Conservation (phyloP, 2,329 filamentous ascomycete genomes). For the Paecilomyces sp. region DNA sequence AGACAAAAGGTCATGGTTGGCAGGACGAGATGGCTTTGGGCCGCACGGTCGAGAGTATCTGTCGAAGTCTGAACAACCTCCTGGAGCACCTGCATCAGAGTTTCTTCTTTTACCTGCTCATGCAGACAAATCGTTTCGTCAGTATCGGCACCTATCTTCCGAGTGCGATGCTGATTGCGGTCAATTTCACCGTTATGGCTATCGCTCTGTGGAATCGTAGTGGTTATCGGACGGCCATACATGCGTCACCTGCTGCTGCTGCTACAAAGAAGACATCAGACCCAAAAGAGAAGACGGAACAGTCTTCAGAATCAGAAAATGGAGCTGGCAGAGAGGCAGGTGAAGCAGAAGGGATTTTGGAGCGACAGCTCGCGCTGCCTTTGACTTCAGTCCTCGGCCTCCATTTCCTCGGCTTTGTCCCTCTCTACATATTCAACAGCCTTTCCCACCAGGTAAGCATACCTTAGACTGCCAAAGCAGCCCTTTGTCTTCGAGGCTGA, state of each 20-base stretch:
- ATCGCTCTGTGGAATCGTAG: slow-evolving; percentile 91
- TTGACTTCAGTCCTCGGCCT: slow-evolving; percentile 63
- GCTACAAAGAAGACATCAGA: slow-evolving; percentile 9
- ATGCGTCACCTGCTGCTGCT: slow-evolving; percentile 2
- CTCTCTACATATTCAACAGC: slow-evolving; percentile 81
- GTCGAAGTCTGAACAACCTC: slow-evolving; percentile 90
- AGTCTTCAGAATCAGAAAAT: slow-evolving; percentile 6
- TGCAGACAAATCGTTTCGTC: slow-evolving; percentile 87
- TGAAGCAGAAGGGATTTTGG: slow-evolving; percentile 19
- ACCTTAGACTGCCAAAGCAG: slow-evolving; percentile 2
- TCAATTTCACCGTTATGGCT: slow-evolving; percentile 91
- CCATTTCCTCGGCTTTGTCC: slow-evolving; percentile 71
- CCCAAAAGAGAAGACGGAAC: slow-evolving; percentile 11
- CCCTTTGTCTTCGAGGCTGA: slow-evolving; percentile 3
- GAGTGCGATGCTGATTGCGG: slow-evolving; percentile 92
- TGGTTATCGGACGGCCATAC: slow-evolving; percentile 46
- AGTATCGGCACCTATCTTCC: slow-evolving; percentile 97
- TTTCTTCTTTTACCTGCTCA: slow-evolving; percentile 97
- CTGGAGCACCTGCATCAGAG: slow-evolving; percentile 96
- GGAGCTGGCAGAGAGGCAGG: slow-evolving; percentile 8
- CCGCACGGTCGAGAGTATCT: slow-evolving; percentile 79
- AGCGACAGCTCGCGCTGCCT: slow-evolving; percentile 42
- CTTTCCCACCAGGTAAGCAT: slow-evolving; percentile 56
- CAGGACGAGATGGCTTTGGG: slow-evolving; percentile 97
- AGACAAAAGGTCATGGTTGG: slow-evolving; percentile 85